Evolutionary conservation across 2,329 filamentous ascomycete species (phyloP).

Genomic region (Amesomyces nigricolor): DNA sequence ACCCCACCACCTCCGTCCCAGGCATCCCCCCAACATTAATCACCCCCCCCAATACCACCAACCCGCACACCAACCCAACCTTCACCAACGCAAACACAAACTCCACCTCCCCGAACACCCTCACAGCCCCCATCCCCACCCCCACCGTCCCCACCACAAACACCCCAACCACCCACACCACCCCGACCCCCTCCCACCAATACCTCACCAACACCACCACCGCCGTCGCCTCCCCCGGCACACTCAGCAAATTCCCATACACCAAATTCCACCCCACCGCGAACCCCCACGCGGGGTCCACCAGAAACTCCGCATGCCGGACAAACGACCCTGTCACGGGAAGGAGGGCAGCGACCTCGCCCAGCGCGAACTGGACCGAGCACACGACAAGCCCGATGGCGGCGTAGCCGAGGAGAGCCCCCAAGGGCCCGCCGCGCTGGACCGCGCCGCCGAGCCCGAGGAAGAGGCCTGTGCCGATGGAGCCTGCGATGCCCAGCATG

Average conservation of each 20-base stretch:
- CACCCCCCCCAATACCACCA: constrained; percentile 32
- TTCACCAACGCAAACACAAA: constrained; percentile 50
- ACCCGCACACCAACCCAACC: constrained; percentile 55
- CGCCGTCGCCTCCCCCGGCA: constrained; percentile 57
- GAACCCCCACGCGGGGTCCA: constrained; percentile 55
- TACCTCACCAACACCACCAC: constrained; percentile 58
- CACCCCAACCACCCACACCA: constrained; percentile 45
- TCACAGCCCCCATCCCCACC: constrained; percentile 53
- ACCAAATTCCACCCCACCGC: constrained; percentile 49
- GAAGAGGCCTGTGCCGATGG: constrained; percentile 57
- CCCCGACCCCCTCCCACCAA: constrained; percentile 52
- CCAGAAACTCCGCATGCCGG: constrained; percentile 53
- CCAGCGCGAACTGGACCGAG: constrained; percentile 53
- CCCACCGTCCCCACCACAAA: constrained; percentile 50
- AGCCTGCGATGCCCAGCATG: constrained; percentile 57
- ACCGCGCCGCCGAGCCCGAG: constrained; percentile 53
- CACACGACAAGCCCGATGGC: constrained; percentile 52
- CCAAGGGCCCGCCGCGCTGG: constrained; percentile 43
- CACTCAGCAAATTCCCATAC: constrained; percentile 49
- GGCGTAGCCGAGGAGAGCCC: constrained; percentile 47
- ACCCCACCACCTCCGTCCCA: constrained; percentile 54
- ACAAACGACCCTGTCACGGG: constrained; percentile 60
- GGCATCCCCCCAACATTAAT: constrained; percentile 57
- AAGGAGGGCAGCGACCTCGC: constrained; percentile 54
- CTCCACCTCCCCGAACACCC: constrained; percentile 56